Base-by-base conservation (phyloP, 495 filamentous ascomycete genomes). In the Penicillium paradoxum region DNA sequence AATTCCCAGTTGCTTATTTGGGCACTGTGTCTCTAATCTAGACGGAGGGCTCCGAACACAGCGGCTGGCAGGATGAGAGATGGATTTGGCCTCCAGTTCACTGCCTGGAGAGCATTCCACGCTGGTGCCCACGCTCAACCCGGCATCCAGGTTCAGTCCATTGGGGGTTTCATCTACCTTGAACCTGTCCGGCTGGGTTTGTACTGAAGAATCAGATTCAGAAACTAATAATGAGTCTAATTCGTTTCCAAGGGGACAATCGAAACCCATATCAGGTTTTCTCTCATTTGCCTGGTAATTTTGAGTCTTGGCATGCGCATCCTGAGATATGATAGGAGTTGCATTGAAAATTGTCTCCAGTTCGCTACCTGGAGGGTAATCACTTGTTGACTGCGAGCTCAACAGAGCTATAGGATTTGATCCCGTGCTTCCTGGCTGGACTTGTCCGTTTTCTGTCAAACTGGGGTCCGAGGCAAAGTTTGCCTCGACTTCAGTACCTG, bases 31-130 rank as follows among this genome's bases (percentile, higher is more conserved):
- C 14, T 37, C 38, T 0, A 51, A 54, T 4, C 0, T 17, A 14
- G 51, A 32, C 0, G 44, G 33, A 19, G 11, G 25, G 24, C 14
- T 44, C 19, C 55, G 38, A 21, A 53, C 45, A 14, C 19, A 33
- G 8, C 34, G 29, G 38, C 47, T 45, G 21, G 34, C 44, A 22
- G 49, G 45, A 14, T 47, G 32, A 21, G 57, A 33, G 22, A 46
- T 40, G 38, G 46, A 61, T 43, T 55, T 52, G n/a, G 55, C 53
- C 21, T 62, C 59, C 4, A 59, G 42, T 27, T 62, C 56, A 30
- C 38, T 56, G 22, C 56, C 56, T 10, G 56, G 53, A n/a, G 55
- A 18, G 36, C 55, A 58, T 13, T 56, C 49, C n/a, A 56, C n/a
- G 25, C 46, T 56, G 9, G 19, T 44, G 11, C 44, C 6, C 9